Conservation (phyloP, 805 yeast species). For the Teunomyces kruisii region DNA sequence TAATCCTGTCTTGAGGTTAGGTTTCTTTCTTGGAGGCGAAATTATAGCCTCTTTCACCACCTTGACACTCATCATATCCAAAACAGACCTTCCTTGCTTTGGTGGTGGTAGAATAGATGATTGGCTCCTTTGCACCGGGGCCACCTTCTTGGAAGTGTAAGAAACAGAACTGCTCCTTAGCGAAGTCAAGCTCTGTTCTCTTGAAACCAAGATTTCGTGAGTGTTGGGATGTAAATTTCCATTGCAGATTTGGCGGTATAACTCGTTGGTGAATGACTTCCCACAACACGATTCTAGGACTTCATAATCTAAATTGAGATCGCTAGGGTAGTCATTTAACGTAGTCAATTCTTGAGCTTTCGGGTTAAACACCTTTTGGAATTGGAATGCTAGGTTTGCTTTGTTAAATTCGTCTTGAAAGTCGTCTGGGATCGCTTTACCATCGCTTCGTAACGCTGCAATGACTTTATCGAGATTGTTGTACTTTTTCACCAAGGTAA, state of each 20-base stretch:
- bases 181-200: conserved; percentile 40
- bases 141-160: not conserved
- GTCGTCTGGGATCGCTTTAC: conserved; percentile 55
- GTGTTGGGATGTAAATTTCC: conserved; percentile 71
- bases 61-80: not conserved
- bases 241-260: conserved; percentile 56
- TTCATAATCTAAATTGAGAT: conserved; percentile 42
- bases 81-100: conserved; percentile 8
- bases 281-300: conserved; percentile 48
- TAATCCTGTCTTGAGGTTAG: not conserved
- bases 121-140: not conserved
- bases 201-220: conserved; percentile 44
- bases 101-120: conserved; percentile 1
- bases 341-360: conserved; percentile 46
- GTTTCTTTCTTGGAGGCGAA: conserved; percentile 1
- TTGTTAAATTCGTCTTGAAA: conserved; percentile 59
- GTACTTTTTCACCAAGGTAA: conserved; percentile 53
- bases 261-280: conserved; percentile 36
- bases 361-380: conserved; percentile 85
- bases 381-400: conserved; percentile 80
- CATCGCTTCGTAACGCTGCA: conserved; percentile 57
- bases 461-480: conserved; percentile 56
- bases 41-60: not conserved
- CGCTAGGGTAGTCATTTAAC: conserved; percentile 55
- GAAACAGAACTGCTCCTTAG: conserved; percentile 13